Conservation (phyloP, 208 protist species). For the Balamuthia mandrillaris region DNA sequence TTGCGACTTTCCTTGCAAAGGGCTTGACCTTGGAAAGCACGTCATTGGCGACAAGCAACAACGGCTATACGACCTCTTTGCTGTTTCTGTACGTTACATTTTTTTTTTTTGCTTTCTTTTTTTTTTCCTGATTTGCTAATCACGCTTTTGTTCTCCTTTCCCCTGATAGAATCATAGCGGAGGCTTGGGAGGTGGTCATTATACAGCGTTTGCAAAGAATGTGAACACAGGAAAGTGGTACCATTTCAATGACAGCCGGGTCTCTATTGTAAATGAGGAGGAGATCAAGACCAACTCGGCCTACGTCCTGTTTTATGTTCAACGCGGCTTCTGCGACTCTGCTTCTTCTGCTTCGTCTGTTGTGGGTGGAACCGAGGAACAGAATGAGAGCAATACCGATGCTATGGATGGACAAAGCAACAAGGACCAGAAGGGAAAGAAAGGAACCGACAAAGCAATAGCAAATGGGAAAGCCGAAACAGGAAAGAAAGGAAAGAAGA, state of each 20-base stretch:
- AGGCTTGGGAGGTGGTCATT: constrained; percentile 68
- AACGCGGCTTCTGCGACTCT: neutral
- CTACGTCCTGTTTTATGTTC: constrained; percentile 61
- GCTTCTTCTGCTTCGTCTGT: neutral
- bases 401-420: neutral
- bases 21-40: constrained; percentile 46
- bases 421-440: neutral
- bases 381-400: neutral
- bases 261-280: neutral
- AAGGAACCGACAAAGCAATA: too few species aligned
- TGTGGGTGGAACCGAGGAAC: neutral
- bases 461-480: too few species aligned
- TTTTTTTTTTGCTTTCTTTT: too few species aligned
- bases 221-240: constrained; percentile 51
- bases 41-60: neutral
- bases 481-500: too few species aligned
- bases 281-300: constrained; percentile 42
- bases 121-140: too few species aligned
- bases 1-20: constrained; percentile 48
- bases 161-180: constrained; percentile 76
- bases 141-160: too few species aligned
- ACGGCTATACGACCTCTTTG: constrained; percentile 65
- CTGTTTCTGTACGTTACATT: too few species aligned
- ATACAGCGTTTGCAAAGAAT: constrained; percentile 63
- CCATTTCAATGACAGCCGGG: constrained; percentile 56